Conservation (phyloP, 179 eudicot species). For the Spergularia azorica region DNA sequence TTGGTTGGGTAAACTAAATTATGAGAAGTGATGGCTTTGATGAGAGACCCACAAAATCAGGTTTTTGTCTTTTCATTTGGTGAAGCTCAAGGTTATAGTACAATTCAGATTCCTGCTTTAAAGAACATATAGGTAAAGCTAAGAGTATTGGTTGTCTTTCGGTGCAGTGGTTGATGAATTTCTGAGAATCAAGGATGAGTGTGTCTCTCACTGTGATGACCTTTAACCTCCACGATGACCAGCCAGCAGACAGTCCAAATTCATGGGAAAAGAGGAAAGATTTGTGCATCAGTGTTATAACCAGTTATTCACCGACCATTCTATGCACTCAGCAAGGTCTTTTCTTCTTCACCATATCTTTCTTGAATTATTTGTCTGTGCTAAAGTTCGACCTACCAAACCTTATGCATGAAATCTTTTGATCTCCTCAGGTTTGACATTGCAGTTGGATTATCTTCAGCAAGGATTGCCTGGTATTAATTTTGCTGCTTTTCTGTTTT, state of each 20-base stretch:
- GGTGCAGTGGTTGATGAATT: conserved; percentile 8
- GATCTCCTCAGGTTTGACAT: conserved; percentile 59
- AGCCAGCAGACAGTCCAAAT: conserved; percentile 71
- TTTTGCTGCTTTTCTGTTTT: not conserved
- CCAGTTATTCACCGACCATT: conserved; percentile 84
- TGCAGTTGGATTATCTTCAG: conserved; percentile 70
- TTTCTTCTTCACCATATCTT: conserved; percentile 7
- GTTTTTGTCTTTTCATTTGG: too few species aligned
- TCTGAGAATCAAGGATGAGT: conserved; percentile 48
- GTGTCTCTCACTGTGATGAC: conserved; percentile 85
- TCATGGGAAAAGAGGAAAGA: conserved; percentile 93
- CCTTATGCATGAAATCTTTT: conserved; percentile 1
- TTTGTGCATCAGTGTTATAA: conserved; percentile 79
- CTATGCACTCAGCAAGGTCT: conserved; percentile 96
- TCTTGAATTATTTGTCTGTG: not conserved
- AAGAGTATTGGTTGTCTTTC: not conserved
- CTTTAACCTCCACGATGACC: conserved; percentile 90
- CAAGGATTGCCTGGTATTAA: conserved; percentile 75
- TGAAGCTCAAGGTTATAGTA: too few species aligned
- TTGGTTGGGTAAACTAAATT: too few species aligned
- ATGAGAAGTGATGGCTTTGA: too few species aligned
- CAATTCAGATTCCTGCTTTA: not conserved
- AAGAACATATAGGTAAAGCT: not conserved
- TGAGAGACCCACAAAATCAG: too few species aligned
- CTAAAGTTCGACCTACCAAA: not conserved